Evolutionary conservation across 192 early-diverging fungal genomes (phyloP), one percentile per base, ranked within the genome.

Genomic region (Coemansia sp.): DNA sequence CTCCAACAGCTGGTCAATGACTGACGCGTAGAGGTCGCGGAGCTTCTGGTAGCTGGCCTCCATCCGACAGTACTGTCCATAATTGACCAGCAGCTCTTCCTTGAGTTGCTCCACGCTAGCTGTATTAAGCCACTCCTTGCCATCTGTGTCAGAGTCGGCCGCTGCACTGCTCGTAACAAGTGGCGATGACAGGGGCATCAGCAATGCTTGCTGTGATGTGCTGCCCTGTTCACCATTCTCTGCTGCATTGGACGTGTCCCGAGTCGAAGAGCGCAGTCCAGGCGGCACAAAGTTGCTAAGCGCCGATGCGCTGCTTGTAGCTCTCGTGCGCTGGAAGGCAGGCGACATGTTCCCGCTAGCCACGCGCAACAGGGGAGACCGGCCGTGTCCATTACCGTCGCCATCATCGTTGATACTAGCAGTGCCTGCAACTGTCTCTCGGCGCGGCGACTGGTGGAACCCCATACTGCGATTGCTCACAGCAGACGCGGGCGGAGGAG

Each of bases 11-110:
- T 74, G 71, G 48, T 80, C 65, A 10, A 74, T 69, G 8, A 74
- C 68, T 12, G 72, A 63, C 7, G 71, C 68, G 29, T 80, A 80
- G 3, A 80, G 60, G 26, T 74, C 72, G 18, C 68, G 67, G 27
- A 80, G 68, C 63, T 71, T 80, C 35, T 80, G 71, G 62, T 80
- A 74, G 39, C 72, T 74, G 1, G 67, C 72, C 48, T 80, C 72
- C 64, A 80, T 67, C 9, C 72, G 71, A 24, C 72, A 74, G 34
- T 67, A 63, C 64, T 80, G 77, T 8, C 72, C 72, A 32, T 80
- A 74, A 42, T 74, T 80, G 8, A 74, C 65, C 27, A 80, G 58
- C 46, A 80, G 60, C 59, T 80, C 77, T 19, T 74, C 72, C 50
- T 71, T 74, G 9, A 80, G 64, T 53, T 80, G 72, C 37, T 62